These are phyloP conservation scores for Vitrella brassicaformis DNA, from an alignment of 73 alveolate species.

Conservation along the genomic window DNA sequence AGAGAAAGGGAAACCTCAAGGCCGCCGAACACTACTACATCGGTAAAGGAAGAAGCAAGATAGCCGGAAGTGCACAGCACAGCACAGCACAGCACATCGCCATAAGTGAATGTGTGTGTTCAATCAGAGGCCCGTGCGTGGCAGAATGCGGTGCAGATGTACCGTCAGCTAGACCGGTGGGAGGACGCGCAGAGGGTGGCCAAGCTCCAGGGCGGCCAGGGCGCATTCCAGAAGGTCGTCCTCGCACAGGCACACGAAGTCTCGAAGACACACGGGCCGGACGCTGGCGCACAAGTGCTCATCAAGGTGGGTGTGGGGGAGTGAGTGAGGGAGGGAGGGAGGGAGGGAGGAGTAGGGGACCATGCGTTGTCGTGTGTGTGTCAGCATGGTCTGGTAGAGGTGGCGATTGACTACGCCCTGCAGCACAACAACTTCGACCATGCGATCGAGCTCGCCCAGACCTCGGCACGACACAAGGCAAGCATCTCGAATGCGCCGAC, in stretches of 20 bases:
- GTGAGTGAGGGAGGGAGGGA: no score
- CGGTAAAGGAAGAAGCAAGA: constrained; percentile 90
- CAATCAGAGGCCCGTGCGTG: constrained; percentile 16
- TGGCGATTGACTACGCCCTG: constrained; percentile 36
- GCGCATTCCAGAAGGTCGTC: constrained; percentile 25
- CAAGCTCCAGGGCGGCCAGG: constrained; percentile 30
- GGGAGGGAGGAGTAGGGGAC: no score
- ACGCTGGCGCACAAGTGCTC: constrained; percentile 20
- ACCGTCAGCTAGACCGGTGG: constrained; percentile 28
- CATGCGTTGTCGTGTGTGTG: background rate
- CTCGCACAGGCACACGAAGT: constrained; percentile 31
- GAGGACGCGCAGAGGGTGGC: constrained; percentile 37
- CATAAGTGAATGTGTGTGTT: background rate
- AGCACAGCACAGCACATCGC: no score
- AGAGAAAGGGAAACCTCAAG: constrained; percentile 85
- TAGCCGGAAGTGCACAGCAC: no score
- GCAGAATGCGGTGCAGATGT: constrained; percentile 32
- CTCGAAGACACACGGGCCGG: background rate
- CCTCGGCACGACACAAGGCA: constrained; percentile 23
- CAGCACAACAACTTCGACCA: constrained; percentile 28
- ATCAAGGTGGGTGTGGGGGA: constrained; percentile 7
- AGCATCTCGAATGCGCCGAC: no score
- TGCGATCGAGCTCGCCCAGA: constrained; percentile 27
- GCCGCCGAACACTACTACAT: constrained; percentile 96
- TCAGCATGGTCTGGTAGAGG: background rate